These are phyloP conservation scores for Alternaria hordeiaustralica DNA, from an alignment of 2,329 filamentous ascomycete species.

Conservation along the genomic window DNA sequence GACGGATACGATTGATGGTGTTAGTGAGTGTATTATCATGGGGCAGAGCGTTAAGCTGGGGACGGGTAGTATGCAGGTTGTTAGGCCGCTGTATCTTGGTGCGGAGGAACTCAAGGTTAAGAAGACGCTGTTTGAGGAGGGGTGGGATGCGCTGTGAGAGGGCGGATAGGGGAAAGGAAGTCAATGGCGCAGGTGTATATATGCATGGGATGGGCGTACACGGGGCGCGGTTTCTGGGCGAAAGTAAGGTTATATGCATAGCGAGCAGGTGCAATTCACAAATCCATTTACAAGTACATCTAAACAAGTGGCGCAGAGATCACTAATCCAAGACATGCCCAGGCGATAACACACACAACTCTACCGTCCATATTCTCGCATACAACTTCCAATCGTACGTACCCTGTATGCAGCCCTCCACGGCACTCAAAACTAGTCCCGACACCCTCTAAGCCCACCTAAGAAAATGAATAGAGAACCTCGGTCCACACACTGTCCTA, in stretches of 20 bases:
- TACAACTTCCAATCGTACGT: background rate
- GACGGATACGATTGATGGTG: conserved; percentile 88
- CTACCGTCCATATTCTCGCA: background rate
- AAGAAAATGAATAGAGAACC: background rate
- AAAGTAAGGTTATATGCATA: background rate
- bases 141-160: conserved; percentile 41
- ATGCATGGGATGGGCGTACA: background rate
- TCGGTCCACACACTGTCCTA: background rate
- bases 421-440: background rate
- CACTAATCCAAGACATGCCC: background rate
- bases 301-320: background rate
- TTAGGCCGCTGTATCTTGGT: conserved; percentile 66
- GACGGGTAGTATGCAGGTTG: conserved; percentile 90
- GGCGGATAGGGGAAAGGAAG: too few species aligned
- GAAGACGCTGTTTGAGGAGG: conserved; percentile 46
- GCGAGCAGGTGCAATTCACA: background rate
- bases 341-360: background rate
- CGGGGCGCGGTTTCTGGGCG: background rate
- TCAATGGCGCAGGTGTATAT: background rate
- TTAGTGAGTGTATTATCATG: conserved; percentile 97
- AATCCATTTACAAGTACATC: background rate
- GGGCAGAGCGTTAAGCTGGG: conserved; percentile 92
- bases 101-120: conserved; percentile 32
- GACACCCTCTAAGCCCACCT: background rate
- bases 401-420: background rate